Percentiles rank a stretch among this genome's conserved stretches.
Conservation (phyloP, 2,329 filamentous ascomycete species). For the Thelonectria rubi region DNA sequence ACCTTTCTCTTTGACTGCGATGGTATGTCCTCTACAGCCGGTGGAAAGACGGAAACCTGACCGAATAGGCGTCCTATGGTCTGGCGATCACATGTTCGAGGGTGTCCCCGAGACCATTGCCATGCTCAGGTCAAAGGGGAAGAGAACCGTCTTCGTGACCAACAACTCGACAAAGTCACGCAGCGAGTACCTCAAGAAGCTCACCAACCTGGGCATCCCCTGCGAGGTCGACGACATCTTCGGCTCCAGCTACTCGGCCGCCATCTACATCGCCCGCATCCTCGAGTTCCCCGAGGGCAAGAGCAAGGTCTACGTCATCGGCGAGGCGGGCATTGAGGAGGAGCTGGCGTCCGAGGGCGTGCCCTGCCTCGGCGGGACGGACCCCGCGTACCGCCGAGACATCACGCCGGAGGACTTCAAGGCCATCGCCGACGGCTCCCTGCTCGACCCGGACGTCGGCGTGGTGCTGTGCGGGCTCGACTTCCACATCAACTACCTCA, state of each 20-base stretch:
- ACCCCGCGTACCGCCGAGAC: conserved; percentile 78
- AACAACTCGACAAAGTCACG: conserved; percentile 99
- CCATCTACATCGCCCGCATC: conserved; percentile 95
- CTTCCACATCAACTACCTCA: conserved; percentile 95
- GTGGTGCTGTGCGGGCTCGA: conserved; percentile 91
- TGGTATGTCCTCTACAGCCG: conserved; percentile 64
- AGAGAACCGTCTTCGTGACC: conserved; percentile 93
- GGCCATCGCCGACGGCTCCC: conserved; percentile 76
- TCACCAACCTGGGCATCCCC: conserved; percentile 82
- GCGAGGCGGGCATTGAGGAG: conserved; percentile 89
- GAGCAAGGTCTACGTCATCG: conserved; percentile 94
- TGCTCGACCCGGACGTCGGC: conserved; percentile 87
- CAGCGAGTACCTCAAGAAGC: conserved; percentile 90
- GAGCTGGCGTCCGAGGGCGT: conserved; percentile 85
- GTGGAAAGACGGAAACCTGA: conserved; percentile 17
- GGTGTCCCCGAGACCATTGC: conserved; percentile 86
- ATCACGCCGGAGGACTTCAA: conserved; percentile 83
- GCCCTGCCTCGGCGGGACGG: conserved; percentile 85
- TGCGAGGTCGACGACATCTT: conserved; percentile 90
- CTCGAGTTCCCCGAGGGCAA: conserved; percentile 79
- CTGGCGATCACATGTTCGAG: conserved; percentile 88
- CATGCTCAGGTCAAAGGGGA: conserved; percentile 84
- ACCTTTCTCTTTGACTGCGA: conserved; percentile 97
- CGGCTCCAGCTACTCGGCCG: conserved; percentile 91
- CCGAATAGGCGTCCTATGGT: conserved; percentile 87